phyloP scores from a whole-genome alignment of 768 basidiomycete genomes.

The Stropharia rugosoannulata region DNA sequence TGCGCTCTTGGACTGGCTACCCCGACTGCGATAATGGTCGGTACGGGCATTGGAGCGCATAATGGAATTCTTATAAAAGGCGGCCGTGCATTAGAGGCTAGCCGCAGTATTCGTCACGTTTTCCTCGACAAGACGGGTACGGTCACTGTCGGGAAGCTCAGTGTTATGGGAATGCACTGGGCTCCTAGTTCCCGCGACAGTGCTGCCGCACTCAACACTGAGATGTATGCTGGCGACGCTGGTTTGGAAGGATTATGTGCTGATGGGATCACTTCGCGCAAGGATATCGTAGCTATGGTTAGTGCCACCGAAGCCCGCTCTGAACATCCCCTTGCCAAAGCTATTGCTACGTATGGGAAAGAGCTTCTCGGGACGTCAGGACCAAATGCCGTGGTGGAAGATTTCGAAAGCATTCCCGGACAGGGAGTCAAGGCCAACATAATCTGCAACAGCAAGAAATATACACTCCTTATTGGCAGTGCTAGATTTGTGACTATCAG shows the following conservation, averaged over 20 bases:
- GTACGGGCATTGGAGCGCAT: constrained; percentile 94
- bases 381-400: constrained; percentile 56
- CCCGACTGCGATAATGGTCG: constrained; percentile 99
- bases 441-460: constrained; percentile 46
- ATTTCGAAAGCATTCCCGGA: constrained; percentile 89
- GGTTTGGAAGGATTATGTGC: constrained; percentile 47
- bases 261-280: constrained; percentile 61
- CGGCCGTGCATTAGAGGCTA: constrained; percentile 90
- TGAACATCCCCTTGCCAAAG: constrained; percentile 95
- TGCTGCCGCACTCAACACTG: constrained; percentile 25
- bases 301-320: constrained; percentile 87
- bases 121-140: constrained; percentile 98
- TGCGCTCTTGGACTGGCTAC: constrained; percentile 96
- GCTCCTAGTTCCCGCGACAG: constrained; percentile 32
- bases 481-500: constrained; percentile 65
- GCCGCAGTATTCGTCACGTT: constrained; percentile 76
- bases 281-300: constrained; percentile 75
- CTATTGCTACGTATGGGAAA: constrained; percentile 82
- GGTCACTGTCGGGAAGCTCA: constrained; percentile 92
- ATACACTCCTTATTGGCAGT: constrained; percentile 75
- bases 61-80: constrained; percentile 99
- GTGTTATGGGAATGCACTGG: constrained; percentile 79
- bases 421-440: constrained; percentile 81
- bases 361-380: constrained; percentile 47
- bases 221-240: constrained; percentile 43